Base-by-base conservation (phyloP, 1,139 yeast species). In the Yamadazyma oceani region DNA sequence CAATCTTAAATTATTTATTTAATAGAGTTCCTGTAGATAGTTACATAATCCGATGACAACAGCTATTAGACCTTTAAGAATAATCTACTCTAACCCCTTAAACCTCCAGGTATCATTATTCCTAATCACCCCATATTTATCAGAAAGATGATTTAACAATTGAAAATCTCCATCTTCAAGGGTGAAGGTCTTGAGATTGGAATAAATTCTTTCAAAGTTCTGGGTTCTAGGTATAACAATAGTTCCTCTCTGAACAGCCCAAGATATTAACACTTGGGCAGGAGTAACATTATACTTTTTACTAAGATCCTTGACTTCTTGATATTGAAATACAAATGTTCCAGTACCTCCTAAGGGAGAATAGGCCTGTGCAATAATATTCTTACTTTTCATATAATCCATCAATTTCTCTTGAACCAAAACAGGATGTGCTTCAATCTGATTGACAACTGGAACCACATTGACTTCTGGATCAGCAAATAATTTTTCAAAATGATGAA, bases 301-400 rank as follows among this genome's bases (percentile, higher is more conserved):
- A 34, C 89, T 88, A 44, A 86, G 58, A 22, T 66, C 58, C 14
- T 55, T 46, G 16, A 85, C 62, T 3, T 66, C 63, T 29, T 66
- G 63, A 49, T 82, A 73, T 31, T 67, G 60, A 50, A 82, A 65
- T 26, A 83, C 56, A n/a, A 89, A 86, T 11, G 86, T 80, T 35
- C 77, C 78, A 12, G 73, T 62, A 22, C 87, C 78, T 15, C 90
- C 94, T 49, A 86, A 72, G 41, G 96, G 95, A 31, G 88, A 81
- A 61, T 84, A 87, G 27, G 92, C 90, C 57, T 85, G 85, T 36
- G 79, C 55, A 17, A 72, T 54, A 45, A 87, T 85, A 17, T 72
- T 73, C 47, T 84, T 68, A 16, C 64, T 53, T 43, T 73, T 64
- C 57, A 78, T 68, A 57, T 61, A 84, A 23, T 73, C 76, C 41